A percentile compares a stretch with the other conserved stretches of the same genome.
These are phyloP conservation scores for Suillus subluteus DNA, from an alignment of 768 basidiomycete species.

Conservation along the genomic window DNA sequence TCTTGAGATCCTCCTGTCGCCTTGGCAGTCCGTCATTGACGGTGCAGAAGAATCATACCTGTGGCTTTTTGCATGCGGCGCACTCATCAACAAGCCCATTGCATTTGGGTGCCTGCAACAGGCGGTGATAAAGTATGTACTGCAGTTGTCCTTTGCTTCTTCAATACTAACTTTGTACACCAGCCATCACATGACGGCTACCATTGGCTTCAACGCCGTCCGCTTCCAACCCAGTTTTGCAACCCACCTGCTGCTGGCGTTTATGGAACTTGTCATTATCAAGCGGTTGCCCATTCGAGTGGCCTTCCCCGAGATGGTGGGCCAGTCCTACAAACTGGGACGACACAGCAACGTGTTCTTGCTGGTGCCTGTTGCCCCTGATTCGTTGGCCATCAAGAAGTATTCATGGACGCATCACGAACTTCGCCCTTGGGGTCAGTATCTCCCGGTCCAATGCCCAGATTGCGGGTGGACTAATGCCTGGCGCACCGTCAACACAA, in stretches of 20 bases:
- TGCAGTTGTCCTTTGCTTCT: not conserved
- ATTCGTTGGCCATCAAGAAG: not conserved
- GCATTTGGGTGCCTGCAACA: not conserved
- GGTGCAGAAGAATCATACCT: not conserved
- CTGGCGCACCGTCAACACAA: not conserved
- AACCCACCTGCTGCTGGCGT: not conserved
- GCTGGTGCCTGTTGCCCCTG: not conserved
- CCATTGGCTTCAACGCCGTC: not conserved
- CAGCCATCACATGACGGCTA: not conserved
- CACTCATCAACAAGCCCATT: not conserved
- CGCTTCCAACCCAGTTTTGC: not conserved
- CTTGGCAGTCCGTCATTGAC: not conserved
- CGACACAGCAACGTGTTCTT: not conserved
- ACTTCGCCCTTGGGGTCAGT: conserved; percentile 1
- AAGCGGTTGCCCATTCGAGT: not conserved
- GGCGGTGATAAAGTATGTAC: not conserved
- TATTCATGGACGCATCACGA: not conserved
- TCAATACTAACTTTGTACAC: not conserved
- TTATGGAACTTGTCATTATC: not conserved
- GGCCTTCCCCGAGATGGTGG: not conserved
- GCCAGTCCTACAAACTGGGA: not conserved
- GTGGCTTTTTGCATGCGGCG: not conserved
- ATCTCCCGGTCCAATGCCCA: conserved; percentile 8
- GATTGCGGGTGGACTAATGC: not conserved
- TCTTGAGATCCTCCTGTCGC: not conserved